Evolutionary conservation across 148 eudicot genomes (phyloP).

Genomic region (Rhododendron williamsianum): DNA sequence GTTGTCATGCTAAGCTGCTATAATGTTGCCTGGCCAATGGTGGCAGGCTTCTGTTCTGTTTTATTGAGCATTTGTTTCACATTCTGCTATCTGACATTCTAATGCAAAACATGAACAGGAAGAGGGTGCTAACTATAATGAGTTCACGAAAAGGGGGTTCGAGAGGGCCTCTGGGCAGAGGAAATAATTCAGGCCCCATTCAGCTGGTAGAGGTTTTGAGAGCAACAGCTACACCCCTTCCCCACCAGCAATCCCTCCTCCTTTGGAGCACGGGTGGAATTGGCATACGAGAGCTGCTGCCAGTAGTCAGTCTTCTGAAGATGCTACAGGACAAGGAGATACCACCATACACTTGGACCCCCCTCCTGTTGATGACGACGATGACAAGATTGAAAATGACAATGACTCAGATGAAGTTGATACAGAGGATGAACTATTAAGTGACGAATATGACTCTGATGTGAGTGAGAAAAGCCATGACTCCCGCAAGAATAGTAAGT

Average conservation of each 20-base stretch:
- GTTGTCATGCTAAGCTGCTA: background rate
- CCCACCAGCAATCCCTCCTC: conserved; percentile 28
- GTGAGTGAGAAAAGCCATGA: conserved; percentile 42
- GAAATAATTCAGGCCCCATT: conserved; percentile 15
- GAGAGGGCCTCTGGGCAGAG: conserved; percentile 18
- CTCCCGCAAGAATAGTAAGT: conserved; percentile 38
- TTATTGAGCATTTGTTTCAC: background rate
- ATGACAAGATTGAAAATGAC: conserved; percentile 19
- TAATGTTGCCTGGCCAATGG: background rate
- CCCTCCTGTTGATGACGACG: conserved; percentile 15
- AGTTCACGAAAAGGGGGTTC: conserved; percentile 18
- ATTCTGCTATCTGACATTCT: background rate
- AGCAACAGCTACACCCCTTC: background rate
- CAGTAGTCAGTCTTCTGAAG: conserved; percentile 13
- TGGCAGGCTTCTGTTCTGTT: background rate
- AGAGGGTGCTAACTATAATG: conserved; percentile 17
- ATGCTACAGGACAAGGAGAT: background rate
- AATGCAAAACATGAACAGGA: background rate
- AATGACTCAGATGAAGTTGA: conserved; percentile 38
- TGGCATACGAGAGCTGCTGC: conserved; percentile 24
- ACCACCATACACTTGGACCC: background rate
- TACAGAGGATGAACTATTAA: conserved; percentile 40
- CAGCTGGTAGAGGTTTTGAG: conserved; percentile 1
- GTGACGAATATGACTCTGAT: conserved; percentile 58
- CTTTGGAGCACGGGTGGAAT: conserved; percentile 39